Conservation (phyloP, 257 asterid genomes). For the Solanum ahanhuiri region DNA sequence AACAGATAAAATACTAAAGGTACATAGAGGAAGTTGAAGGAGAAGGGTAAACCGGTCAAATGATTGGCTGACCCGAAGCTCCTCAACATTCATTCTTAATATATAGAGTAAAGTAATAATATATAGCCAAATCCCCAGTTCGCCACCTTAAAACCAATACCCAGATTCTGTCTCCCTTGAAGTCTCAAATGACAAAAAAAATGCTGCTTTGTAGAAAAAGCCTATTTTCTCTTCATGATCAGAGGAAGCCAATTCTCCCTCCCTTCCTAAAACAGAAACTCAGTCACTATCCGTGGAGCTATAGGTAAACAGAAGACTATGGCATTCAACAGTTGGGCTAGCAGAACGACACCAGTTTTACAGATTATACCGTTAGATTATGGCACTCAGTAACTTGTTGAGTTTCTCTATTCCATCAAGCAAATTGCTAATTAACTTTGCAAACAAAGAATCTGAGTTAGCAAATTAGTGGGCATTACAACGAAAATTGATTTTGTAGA, state of each 20-base stretch:
- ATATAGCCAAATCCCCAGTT: neutral
- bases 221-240: neutral
- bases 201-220: neutral
- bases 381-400: neutral
- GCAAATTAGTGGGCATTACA: neutral
- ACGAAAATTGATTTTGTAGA: neutral
- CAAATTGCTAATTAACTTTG: neutral
- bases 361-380: neutral
- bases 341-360: neutral
- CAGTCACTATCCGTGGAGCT: neutral
- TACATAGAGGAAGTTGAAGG: neutral
- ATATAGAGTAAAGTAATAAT: neutral
- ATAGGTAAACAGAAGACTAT: neutral
- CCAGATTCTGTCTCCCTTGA: neutral
- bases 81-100: neutral
- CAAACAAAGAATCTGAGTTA: neutral
- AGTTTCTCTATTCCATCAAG: neutral
- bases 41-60: neutral
- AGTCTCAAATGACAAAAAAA: neutral
- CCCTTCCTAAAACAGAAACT: neutral
- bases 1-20: neutral
- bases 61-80: neutral
- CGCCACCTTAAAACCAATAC: neutral
- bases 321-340: neutral
- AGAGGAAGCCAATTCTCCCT: neutral